phyloP scores from a whole-genome alignment of 1,284 basidiomycete genomes.

The Xerocomus minutiporus region DNA sequence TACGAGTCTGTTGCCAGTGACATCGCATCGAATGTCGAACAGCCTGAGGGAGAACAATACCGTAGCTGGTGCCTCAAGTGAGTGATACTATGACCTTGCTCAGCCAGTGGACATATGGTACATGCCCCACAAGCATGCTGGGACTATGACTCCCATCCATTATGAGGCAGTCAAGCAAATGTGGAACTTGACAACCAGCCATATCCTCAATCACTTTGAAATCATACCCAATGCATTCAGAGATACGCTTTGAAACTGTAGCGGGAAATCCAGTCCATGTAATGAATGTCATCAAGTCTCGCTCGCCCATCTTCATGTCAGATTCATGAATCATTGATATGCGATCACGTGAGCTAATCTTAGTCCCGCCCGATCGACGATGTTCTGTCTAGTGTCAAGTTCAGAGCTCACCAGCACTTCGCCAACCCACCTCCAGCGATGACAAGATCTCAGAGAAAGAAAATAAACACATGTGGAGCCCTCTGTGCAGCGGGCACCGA shows the following conservation, averaged over 20 bases:
- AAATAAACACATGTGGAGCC: slow-evolving; percentile 16
- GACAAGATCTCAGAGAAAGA: slow-evolving; percentile 13
- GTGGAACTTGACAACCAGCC: neutral
- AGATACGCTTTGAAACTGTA: no score
- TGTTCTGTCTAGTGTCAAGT: no score
- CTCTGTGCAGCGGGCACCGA: slow-evolving; percentile 12
- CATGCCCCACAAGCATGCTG: no score
- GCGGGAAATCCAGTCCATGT: no score
- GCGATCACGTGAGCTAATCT: neutral
- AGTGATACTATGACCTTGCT: neutral
- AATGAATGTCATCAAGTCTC: neutral
- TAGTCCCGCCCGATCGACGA: neutral
- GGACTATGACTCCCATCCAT: neutral
- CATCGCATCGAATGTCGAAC: no score
- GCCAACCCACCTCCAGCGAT: neutral
- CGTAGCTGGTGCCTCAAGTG: neutral
- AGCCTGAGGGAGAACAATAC: no score
- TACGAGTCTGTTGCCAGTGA: no score
- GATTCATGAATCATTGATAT: neutral
- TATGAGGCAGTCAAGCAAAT: no score
- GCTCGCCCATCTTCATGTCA: neutral
- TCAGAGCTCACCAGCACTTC: neutral
- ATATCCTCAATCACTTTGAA: neutral
- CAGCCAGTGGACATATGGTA: no score
- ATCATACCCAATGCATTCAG: no score